These are phyloP conservation scores for Forsythia viridissima DNA, from an alignment of 257 asterid genomes.

Conservation along the genomic window DNA sequence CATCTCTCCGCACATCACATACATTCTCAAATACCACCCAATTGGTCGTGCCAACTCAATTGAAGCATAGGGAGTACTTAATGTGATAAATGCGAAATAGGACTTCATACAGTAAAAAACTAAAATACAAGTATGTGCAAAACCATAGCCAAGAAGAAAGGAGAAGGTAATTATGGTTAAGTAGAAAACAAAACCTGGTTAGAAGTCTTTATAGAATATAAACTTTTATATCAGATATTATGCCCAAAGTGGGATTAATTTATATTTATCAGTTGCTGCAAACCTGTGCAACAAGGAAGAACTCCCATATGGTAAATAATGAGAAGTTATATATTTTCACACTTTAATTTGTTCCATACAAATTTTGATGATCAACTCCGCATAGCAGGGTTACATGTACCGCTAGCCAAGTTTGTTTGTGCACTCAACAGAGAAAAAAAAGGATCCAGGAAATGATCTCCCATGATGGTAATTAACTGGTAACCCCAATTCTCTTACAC, in stretches of 20 bases:
- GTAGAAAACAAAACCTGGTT: too few relatives aligned
- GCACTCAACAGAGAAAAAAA: too few relatives aligned
- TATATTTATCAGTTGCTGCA: neutral
- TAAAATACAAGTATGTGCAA: neutral
- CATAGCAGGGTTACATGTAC: neutral
- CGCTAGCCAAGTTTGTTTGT: neutral
- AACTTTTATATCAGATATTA: too few relatives aligned
- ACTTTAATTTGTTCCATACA: constrained; percentile 1
- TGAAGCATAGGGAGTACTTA: neutral
- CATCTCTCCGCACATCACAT: neutral
- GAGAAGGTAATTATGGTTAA: too few relatives aligned
- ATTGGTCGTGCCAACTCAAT: neutral
- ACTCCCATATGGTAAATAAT: neutral
- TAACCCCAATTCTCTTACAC: neutral
- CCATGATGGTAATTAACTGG: neutral
- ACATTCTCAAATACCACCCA: neutral
- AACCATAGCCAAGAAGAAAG: neutral
- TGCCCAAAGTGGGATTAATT: too few relatives aligned
- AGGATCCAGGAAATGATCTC: neutral
- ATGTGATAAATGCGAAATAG: neutral
- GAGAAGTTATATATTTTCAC: neutral
- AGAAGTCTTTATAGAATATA: too few relatives aligned
- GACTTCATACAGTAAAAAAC: neutral
- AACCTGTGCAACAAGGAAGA: neutral
- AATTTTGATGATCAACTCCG: neutral